Percentiles rank a stretch among this genome's conserved stretches.
phyloP scores from a whole-genome alignment of 1,284 basidiomycete genomes.

The Marasmius sp. region DNA sequence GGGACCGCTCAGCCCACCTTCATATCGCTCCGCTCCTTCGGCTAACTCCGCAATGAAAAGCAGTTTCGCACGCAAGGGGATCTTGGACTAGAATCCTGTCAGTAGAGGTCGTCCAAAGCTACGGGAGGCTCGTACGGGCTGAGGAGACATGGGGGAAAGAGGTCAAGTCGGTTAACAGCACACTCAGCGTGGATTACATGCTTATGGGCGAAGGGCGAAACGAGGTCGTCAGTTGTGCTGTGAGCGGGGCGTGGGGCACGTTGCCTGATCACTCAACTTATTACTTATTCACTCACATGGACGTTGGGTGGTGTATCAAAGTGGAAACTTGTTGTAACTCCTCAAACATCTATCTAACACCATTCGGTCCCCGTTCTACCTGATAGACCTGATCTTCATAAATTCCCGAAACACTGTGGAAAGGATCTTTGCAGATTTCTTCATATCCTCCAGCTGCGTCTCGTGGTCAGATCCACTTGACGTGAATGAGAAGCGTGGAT shows the following conservation, averaged over 20 bases:
- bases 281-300: too few species aligned
- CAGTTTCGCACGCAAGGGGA: constrained; percentile 22
- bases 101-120: not conserved
- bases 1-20: constrained; percentile 39
- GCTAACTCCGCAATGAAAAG: constrained; percentile 64
- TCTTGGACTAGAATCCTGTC: not conserved
- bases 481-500: not conserved
- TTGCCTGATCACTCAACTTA: not conserved
- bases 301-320: too few species aligned
- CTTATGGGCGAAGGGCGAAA: not conserved
- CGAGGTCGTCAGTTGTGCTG: not conserved
- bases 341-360: too few species aligned
- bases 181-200: not conserved
- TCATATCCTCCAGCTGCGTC: constrained; percentile 39
- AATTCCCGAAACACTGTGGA: constrained; percentile 35
- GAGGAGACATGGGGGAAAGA: not conserved
- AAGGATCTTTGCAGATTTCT: constrained; percentile 47
- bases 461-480: constrained; percentile 1
- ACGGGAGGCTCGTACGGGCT: not conserved
- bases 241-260: not conserved
- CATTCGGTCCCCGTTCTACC: not conserved
- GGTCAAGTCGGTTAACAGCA: not conserved
- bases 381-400: constrained; percentile 17
- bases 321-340: too few species aligned
- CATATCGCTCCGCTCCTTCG: constrained; percentile 65